Base-by-base conservation (phyloP, 768 basidiomycete genomes). In the Termitomyces sp. region DNA sequence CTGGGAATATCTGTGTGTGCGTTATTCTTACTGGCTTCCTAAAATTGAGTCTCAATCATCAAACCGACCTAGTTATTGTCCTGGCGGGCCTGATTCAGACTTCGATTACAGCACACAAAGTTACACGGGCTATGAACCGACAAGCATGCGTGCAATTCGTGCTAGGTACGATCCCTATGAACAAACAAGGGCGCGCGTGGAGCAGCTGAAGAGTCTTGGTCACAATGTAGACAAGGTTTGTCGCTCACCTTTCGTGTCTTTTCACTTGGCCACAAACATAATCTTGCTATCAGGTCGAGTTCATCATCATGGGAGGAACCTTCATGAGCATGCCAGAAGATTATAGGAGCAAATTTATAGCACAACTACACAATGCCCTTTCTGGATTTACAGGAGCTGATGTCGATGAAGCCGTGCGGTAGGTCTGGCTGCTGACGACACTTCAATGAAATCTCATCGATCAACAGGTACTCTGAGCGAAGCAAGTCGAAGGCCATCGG, bases 281-380 rank as follows among this genome's bases (percentile, higher is more conserved):
- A 51, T 48, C 25, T 47, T 43, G 20, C 40, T 43, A 54, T 40
- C 57, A 92, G 91, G 89, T 94, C 36, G 92, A 93, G 67, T 91
- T 88, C 67, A 98, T 97, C 65, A 83, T 96, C 63, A 98, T 98
- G 97, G 97, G 97, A 29, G 97, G 97, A 49, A 99, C 97, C 11
- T 99, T 99, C 74, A 98, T 99, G 95, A 98, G 96, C 70, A 96
- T 98, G 91, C 92, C 96, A 42, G 95, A 98, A 73, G 92, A 94
- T 49, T 98, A 99, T 72, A 85, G 97, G 62, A 87, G 86, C 62
- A 88, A 91, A 65, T 99, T 99, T 66, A 84, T 98, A 58, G 95
- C 96, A 1, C 96, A 98, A 63, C 80, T 99, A 59, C 97, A 98
- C 73, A 98, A 98, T 72, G 96, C 97, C 1, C 79, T 99, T 5